Evolutionary conservation across 805 yeast species (phyloP).

Genomic region (Tetrapisispora iriomotensis): DNA sequence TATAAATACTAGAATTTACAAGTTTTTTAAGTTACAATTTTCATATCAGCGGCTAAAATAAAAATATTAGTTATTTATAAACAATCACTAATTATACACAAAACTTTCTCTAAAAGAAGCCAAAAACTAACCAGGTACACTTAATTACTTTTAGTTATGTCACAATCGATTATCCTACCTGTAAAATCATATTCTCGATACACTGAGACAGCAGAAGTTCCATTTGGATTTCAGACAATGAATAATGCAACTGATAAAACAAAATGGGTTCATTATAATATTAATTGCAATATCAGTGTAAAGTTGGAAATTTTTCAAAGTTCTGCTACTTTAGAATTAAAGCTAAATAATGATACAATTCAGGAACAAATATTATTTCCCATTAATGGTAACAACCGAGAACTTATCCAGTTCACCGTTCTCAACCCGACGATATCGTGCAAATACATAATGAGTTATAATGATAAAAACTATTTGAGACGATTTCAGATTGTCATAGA

Average conservation of each 20-base stretch:
- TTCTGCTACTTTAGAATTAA: neutral
- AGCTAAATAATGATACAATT: too few relatives aligned
- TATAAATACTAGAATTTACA: neutral
- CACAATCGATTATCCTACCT: neutral
- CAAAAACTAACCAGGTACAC: too few relatives aligned
- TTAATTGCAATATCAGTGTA: neutral
- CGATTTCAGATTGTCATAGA: conserved; percentile 21
- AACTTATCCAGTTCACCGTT: conserved; percentile 18
- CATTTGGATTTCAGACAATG: conserved; percentile 13
- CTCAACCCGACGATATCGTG: conserved; percentile 22
- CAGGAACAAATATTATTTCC: neutral
- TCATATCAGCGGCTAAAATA: neutral
- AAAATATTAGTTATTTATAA: neutral
- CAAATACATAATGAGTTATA: conserved; percentile 14
- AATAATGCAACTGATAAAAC: neutral
- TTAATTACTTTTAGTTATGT: too few relatives aligned
- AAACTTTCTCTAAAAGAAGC: too few relatives aligned
- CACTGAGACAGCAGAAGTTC: conserved; percentile 7
- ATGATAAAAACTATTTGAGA: conserved; percentile 5
- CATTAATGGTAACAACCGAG: conserved; percentile 1
- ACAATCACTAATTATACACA: too few relatives aligned
- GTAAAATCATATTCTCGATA: neutral
- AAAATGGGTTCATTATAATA: conserved; percentile 17
- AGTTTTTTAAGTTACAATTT: neutral
- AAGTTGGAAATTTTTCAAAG: neutral